These are phyloP conservation scores for Alternaria viburni DNA, from an alignment of 2,329 filamentous ascomycete species.

Conservation along the genomic window DNA sequence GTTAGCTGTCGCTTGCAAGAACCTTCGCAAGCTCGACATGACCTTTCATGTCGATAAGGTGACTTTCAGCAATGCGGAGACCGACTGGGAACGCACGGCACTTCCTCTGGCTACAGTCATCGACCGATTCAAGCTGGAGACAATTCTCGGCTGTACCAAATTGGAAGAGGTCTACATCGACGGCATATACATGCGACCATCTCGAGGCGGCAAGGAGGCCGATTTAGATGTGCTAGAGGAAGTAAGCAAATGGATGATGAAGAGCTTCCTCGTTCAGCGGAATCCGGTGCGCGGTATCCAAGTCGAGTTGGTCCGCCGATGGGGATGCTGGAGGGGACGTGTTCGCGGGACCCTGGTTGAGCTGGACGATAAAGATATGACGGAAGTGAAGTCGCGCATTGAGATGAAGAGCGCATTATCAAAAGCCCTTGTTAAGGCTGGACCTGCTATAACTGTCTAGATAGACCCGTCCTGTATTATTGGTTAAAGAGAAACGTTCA, in stretches of 20 bases:
- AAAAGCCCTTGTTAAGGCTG: background rate
- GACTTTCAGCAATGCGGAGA: background rate
- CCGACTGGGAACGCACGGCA: background rate
- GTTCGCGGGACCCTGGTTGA: background rate
- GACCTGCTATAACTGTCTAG: background rate
- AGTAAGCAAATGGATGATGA: slow-evolving; percentile 7
- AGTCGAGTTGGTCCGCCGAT: slow-evolving; percentile 3
- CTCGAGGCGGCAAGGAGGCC: background rate
- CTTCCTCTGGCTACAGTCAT: background rate
- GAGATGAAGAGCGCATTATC: background rate
- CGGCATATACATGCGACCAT: background rate
- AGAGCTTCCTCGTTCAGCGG: slow-evolving; percentile 4
- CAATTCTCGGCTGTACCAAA: background rate
- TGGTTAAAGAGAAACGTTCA: too few relatives aligned
- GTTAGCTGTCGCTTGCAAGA: background rate
- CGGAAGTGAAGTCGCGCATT: background rate
- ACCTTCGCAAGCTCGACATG: background rate
- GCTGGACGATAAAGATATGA: background rate
- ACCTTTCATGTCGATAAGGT: background rate
- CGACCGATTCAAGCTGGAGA: background rate
- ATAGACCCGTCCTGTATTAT: background rate
- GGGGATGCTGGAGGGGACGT: background rate
- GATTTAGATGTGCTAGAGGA: slow-evolving; percentile 2
- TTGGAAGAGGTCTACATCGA: slow-evolving; percentile 4
- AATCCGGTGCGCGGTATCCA: background rate